A percentile compares a stretch with the other conserved stretches of the same genome.
phyloP scores from a whole-genome alignment of 192 early-diverging fungal species.

The Linnemannia hyalina region DNA sequence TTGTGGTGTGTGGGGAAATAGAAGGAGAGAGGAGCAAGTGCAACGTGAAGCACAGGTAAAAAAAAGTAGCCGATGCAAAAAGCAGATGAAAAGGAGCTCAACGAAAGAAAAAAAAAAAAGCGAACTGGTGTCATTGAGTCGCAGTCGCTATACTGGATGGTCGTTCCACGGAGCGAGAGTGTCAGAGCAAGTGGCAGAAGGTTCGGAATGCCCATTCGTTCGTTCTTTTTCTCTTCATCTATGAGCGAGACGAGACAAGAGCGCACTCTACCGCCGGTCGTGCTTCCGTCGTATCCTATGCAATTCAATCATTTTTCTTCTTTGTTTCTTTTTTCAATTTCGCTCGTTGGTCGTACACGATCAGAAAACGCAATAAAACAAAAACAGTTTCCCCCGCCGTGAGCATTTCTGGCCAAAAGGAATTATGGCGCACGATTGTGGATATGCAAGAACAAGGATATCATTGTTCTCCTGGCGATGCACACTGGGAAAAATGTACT shows the following conservation, averaged over 20 bases:
- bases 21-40: not conserved
- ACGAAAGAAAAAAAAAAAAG: slow-evolving; percentile 28
- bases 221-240: not conserved
- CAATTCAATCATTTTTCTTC: too few relatives aligned
- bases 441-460: not conserved
- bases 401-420: not conserved
- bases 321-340: not conserved
- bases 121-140: not conserved
- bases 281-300: too few relatives aligned
- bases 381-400: not conserved
- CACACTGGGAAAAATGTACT: not conserved
- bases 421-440: not conserved
- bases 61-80: not conserved
- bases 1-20: not conserved
- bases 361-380: not conserved
- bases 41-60: not conserved
- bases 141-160: too few relatives aligned
- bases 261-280: not conserved
- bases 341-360: slow-evolving; percentile 3
- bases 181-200: slow-evolving; percentile 2
- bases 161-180: not conserved
- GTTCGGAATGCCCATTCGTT: not conserved
- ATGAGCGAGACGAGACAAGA: not conserved
- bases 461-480: not conserved
- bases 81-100: slow-evolving; percentile 10